phyloP scores from a whole-genome alignment of 345 rosid genomes.

The Melastoma malabathricum region DNA sequence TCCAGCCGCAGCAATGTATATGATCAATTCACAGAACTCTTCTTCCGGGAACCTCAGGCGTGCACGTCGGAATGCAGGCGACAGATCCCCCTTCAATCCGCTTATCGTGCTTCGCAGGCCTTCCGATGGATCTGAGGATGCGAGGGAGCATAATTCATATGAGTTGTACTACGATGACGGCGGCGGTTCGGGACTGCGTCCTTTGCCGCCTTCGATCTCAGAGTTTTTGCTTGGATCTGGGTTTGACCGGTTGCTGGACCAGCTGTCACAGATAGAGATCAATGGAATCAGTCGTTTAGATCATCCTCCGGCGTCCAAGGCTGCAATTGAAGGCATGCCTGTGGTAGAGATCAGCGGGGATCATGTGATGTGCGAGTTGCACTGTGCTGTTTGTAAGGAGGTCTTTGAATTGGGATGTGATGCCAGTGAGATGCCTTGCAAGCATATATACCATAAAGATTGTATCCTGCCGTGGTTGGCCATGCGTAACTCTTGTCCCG shows the following conservation, averaged over 20 bases:
- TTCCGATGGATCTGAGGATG: conserved; percentile 13
- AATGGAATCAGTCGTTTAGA: conserved; percentile 39
- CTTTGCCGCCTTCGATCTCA: conserved; percentile 65
- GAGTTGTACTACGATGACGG: conserved; percentile 87
- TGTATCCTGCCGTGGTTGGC: conserved; percentile 94
- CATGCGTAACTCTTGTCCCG: conserved; percentile 76
- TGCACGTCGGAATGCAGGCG: conserved; percentile 30
- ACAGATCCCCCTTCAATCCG: conserved; percentile 68
- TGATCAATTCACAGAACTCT: conserved; percentile 15
- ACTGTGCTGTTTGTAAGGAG: conserved; percentile 90
- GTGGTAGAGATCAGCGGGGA: conserved; percentile 26
- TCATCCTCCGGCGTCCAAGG: conserved; percentile 74
- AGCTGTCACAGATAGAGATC: conserved; percentile 66
- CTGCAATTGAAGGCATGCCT: conserved; percentile 80
- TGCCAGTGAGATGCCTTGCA: conserved; percentile 92
- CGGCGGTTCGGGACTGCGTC: conserved; percentile 61
- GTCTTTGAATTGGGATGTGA: conserved; percentile 46
- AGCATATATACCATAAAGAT: conserved; percentile 77
- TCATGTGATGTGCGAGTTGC: conserved; percentile 36
- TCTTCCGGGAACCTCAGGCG: conserved; percentile 13
- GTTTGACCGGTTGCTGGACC: conserved; percentile 65
- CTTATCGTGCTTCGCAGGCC: conserved; percentile 70
- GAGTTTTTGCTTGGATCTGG: conserved; percentile 86
- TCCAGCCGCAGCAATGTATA: conserved; percentile 29
- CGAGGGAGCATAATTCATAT: conserved; percentile 26